Conservation (phyloP, 139 green algal genomes). For the Micractinium sp. region DNA sequence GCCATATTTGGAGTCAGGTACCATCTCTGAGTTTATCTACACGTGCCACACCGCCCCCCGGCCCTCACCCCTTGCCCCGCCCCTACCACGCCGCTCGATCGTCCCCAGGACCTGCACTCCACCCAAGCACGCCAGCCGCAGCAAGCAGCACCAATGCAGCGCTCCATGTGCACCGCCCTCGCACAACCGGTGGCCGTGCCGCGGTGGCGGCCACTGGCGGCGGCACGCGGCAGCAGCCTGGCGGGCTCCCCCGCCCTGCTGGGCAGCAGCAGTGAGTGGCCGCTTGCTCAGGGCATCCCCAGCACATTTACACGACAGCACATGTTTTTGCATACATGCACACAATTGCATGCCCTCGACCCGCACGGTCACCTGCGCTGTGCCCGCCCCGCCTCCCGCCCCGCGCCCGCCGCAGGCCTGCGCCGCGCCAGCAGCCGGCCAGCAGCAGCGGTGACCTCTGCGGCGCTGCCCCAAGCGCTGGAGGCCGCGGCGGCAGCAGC, state of each 20-base stretch:
- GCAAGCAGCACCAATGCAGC: background rate
- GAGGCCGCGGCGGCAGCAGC: background rate
- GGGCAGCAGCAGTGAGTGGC: background rate
- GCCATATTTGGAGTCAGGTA: too few species aligned
- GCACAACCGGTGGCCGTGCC: background rate
- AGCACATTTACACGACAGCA: too few species aligned
- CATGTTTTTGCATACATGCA: background rate
- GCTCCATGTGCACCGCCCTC: background rate
- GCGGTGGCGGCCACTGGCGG: slow-evolving; percentile 1
- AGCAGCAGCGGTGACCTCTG: background rate
- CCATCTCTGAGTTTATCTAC: too few species aligned
- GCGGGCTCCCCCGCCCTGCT: too few species aligned
- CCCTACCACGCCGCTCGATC: background rate
- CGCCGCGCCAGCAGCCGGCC: background rate
- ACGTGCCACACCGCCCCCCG: background rate
- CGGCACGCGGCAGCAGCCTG: background rate
- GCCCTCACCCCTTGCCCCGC: background rate
- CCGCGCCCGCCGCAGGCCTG: background rate
- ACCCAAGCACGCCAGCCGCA: background rate
- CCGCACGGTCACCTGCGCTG: background rate
- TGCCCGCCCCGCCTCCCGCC: too few species aligned
- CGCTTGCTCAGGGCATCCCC: too few species aligned
- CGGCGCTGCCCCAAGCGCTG: background rate
- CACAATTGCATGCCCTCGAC: background rate
- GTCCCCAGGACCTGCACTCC: background rate